These are phyloP conservation scores for Solanum hybrid DNA, from an alignment of 305 asterid species.

Conservation along the genomic window DNA sequence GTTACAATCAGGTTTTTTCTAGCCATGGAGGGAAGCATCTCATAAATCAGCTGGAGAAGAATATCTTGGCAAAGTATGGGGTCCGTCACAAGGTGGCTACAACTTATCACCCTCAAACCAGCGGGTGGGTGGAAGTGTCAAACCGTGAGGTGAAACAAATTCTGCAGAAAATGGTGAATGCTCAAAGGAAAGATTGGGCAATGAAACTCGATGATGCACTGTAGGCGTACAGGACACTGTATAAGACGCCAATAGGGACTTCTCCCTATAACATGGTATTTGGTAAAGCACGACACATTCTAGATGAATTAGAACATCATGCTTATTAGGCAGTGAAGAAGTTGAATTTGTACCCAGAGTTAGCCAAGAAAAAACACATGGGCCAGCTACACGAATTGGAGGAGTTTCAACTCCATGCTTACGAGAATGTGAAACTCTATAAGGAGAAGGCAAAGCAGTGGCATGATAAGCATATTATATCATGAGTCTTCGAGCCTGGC, in stretches of 20 bases:
- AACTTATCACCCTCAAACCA: not conserved
- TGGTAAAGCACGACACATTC: not conserved
- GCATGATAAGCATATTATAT: not conserved
- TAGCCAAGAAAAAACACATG: not conserved
- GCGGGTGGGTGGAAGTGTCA: not conserved
- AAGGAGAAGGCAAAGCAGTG: not conserved
- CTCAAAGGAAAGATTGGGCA: not conserved
- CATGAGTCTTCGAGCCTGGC: not conserved
- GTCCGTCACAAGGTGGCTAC: not conserved
- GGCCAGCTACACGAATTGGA: not conserved
- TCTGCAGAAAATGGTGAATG: fast-evolving
- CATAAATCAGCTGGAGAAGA: not conserved
- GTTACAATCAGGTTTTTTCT: not conserved
- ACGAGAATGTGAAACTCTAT: not conserved
- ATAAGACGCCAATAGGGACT: not conserved
- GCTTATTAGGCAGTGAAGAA: not conserved
- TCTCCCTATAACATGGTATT: not conserved
- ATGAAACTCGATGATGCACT: not conserved
- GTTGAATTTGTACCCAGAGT: not conserved
- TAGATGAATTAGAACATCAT: not conserved
- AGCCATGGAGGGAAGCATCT: not conserved
- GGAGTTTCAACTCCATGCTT: not conserved
- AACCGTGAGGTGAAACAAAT: not conserved
- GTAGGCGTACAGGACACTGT: fast-evolving
- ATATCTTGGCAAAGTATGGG: not conserved